Base-by-base conservation (phyloP, 768 basidiomycete genomes). In the Cyathus striatus region DNA sequence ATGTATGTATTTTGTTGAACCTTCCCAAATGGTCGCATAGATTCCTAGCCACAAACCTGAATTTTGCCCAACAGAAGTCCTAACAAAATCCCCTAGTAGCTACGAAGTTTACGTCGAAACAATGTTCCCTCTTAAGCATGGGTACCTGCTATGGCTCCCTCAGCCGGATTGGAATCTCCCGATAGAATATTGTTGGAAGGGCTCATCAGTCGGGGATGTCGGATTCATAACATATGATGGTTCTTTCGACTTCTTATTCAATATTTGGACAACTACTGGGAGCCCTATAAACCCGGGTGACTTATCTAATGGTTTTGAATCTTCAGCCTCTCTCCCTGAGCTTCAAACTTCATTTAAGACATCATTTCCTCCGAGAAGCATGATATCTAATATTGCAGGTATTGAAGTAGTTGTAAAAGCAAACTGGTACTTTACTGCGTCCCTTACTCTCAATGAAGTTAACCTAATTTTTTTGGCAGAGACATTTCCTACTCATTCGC, bases 211-310 rank as follows among this genome's bases (percentile, higher is more conserved):
- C 9, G 51, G 49, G 5, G 51, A 53, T 32, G 49, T 53, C 6
- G 51, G 51, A 9, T 30, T 44, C 18, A 24, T 53, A 16, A 50
- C 42, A 5, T 30, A 39, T n/a, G 49, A 53, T 38, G 51, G 51
- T 1, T 23, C 38, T 0, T 50, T 50, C 38, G 46, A 45, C 17
- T 14, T 36, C 6, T 27, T 53, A 3, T 53, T 53, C 51, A 53
- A 53, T 35, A 47, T 50, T 13, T 48, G 49, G 23, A 27, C 37
- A 3, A n/a, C n/a, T n/a, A 26, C 49, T 16, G 37, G 38, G 34
- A 39, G 50, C 20, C 46, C 49, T 6, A 23, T 49, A 25, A 49
- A 52, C 20, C 44, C 49, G 3, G 41, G 9, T 20, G 38, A 40
- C 17, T 17, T 40, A 9, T 23, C 17, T 20, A 5, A 18, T 23